phyloP scores from a whole-genome alignment of 1,284 basidiomycete genomes.

The Irpex sp. region DNA sequence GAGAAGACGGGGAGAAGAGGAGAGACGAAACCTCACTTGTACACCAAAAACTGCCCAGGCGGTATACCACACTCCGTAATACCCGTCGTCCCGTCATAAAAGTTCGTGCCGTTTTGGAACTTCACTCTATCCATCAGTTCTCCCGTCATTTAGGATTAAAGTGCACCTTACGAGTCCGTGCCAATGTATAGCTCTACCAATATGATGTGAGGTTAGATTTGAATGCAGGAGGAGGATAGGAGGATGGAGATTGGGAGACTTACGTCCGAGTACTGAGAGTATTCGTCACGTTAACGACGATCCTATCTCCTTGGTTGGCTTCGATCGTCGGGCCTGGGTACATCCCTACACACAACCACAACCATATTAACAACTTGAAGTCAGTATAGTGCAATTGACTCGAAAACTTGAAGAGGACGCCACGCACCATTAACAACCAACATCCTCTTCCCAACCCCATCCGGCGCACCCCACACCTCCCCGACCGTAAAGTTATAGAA shows the following conservation, averaged over 20 bases:
- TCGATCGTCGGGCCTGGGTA: constrained; percentile 45
- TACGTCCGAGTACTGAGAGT: constrained; percentile 28
- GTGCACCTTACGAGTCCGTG: constrained; percentile 33
- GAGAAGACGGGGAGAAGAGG: background rate
- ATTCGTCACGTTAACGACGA: constrained; percentile 39
- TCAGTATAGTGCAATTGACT: too few relatives aligned
- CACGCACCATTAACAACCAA: constrained; percentile 40
- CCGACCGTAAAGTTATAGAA: constrained; percentile 30
- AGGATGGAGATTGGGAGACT: too few relatives aligned
- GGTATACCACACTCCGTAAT: constrained; percentile 50
- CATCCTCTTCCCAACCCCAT: constrained; percentile 34
- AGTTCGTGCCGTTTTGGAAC: constrained; percentile 33
- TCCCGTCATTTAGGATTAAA: background rate
- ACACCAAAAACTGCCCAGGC: constrained; percentile 38
- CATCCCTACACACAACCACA: constrained; percentile 19
- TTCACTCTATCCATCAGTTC: constrained; percentile 9
- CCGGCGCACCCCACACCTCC: constrained; percentile 28
- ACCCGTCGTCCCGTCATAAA: constrained; percentile 39
- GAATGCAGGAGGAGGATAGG: too few relatives aligned
- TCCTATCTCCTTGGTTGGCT: constrained; percentile 39
- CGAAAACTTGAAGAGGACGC: too few relatives aligned
- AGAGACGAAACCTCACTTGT: constrained; percentile 31
- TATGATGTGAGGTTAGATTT: background rate
- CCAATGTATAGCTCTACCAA: constrained; percentile 34
- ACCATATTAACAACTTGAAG: too few relatives aligned